Evolutionary conservation across 441 rosid genomes (phyloP), one percentile per base, ranked within the genome.

Genomic region (Adansonia rubrostipa): DNA sequence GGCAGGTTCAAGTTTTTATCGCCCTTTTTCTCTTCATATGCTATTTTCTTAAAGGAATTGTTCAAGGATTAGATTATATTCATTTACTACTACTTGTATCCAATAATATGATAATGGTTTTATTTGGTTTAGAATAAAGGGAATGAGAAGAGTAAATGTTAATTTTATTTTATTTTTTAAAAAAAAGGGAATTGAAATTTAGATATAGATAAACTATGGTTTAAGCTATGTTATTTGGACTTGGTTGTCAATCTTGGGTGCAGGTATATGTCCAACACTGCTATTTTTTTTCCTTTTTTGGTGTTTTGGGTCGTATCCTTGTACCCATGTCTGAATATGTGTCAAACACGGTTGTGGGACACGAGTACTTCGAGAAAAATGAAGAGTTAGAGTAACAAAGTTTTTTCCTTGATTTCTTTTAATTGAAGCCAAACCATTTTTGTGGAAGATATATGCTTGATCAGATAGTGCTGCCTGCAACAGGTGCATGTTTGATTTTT

Each of bases 1-100:
- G 96, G 95, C 83, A 90, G 99, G 99, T 95, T 84, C 6, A 71
- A 11, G 42, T n/a, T 7, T 57, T 64, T 51, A 24, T 54, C 60
- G 6, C 14, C 0, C 33, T n/a, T 36, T 19, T 50, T 57, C 65
- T 74, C 9, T 45, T 62, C 28, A 1, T 0, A 1, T 65, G 56
- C 6, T 54, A 54, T 54, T 19, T 5, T 9, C 22, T 15, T 9
- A 4, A 9, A 19, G 1, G 63, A 33, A 7, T 63, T 53, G 47
- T 28, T 73, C 13, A 28, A 9, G 3, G 1, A 45, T 5, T 4
- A 45, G 72, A 67, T 19, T 5, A 9, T 45, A 19, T 45, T 9
- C 33, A 10, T 9, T 19, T 44, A 8, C 5, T 9, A 8, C 2
- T 9, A 4, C 8, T 67, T 17, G 15, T 42, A 8, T 13, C 2